Evolutionary conservation across 1,284 basidiomycete species (phyloP).

Genomic region (Malassezia restricta): DNA sequence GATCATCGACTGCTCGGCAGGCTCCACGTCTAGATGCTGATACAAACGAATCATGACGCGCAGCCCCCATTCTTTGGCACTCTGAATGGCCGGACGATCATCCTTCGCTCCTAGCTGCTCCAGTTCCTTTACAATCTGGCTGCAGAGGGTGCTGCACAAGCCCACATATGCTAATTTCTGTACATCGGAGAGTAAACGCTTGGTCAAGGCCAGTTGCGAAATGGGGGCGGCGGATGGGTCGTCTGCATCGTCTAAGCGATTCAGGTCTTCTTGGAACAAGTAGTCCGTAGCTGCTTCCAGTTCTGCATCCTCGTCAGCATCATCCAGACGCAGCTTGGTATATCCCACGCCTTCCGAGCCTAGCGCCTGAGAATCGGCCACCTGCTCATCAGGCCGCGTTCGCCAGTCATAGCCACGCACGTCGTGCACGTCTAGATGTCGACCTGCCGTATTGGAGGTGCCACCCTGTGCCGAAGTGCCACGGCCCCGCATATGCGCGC

Average conservation of each 20-base stretch:
- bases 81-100: constrained; percentile 19
- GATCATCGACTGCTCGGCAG: constrained; percentile 42
- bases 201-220: constrained; percentile 44
- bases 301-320: constrained; percentile 41
- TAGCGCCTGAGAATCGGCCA: constrained; percentile 9
- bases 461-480: background rate
- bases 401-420: constrained; percentile 43
- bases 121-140: constrained; percentile 32
- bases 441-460: constrained; percentile 30
- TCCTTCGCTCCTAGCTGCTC: constrained; percentile 1
- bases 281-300: constrained; percentile 41
- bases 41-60: constrained; percentile 43
- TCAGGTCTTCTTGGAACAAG: constrained; percentile 34
- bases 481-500: background rate
- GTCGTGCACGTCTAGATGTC: constrained; percentile 39
- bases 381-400: constrained; percentile 25
- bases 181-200: constrained; percentile 37
- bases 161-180: constrained; percentile 46
- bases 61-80: constrained; percentile 34
- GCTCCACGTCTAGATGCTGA: constrained; percentile 45
- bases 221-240: constrained; percentile 33
- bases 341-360: constrained; percentile 24
- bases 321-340: constrained; percentile 42
- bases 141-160: constrained; percentile 35
- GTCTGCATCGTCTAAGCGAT: constrained; percentile 23